Evolutionary conservation across 805 yeast species (phyloP), one percentile per base, ranked within the genome.

Genomic region (Myxozyma vanderwaltii): DNA sequence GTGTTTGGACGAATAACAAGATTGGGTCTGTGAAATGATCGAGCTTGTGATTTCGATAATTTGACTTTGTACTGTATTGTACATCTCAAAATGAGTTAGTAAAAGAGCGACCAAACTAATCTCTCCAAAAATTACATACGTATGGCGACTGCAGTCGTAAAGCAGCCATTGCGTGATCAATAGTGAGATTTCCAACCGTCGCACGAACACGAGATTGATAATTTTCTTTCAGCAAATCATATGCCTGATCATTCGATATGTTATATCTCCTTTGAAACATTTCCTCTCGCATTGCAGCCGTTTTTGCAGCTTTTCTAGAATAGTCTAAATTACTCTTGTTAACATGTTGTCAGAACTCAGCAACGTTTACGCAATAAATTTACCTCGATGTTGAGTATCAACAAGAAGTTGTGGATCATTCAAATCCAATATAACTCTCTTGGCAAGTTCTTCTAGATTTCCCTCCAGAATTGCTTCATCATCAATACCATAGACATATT

Each of bases 161-260:
- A 0, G 99, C 97, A 0, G 96, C 96, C 67, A 85, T 79, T 0
- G 97, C 83, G 72, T 94, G 99, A 69, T 94, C 98, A 63, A 94
- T 91, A 51, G 83, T 86, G 63, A 94, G 78, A 66, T 92, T 89
- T 46, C 97, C 96, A 68, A 94, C 85, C 5, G 96, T 95, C 1
- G 96, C 84, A 72, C 99, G 85, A 38, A 92, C 89, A 76, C 89
- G 92, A 40, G 95, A 84, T 71, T 91, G 96, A 71, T 91, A 91
- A 68, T 90, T 91, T 58, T 85, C 88, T 69, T 87, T 88, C 65
- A 94, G 77, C 54, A 86, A 75, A 58, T 89, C 96, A 72, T 94
- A 94, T 44, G 86, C 88, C 45, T 82, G 81, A 73, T 94, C 99
- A 73, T 94, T 94, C 6, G 97, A 91, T 40, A 92, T 80, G 71